phyloP scores from a whole-genome alignment of 192 early-diverging fungal species.

The Rhizophagus sp. region DNA sequence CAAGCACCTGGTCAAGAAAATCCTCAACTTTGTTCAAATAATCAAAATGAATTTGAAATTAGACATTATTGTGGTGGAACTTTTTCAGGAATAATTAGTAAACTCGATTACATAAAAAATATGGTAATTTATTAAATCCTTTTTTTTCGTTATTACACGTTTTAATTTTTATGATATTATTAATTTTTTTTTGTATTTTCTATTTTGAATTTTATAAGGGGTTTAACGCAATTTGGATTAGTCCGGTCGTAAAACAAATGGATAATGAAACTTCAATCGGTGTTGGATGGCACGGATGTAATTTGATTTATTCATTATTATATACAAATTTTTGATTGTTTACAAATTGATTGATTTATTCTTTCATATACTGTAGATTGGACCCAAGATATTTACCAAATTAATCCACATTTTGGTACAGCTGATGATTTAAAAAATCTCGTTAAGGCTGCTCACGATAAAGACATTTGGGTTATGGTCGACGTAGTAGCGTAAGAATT shows the following conservation, averaged over 20 bases:
- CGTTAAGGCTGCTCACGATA: slow-evolving; percentile 40
- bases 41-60: slow-evolving; percentile 17
- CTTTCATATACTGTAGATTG: slow-evolving; percentile 35
- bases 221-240: slow-evolving; percentile 50
- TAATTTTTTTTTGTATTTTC: background rate
- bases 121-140: background rate
- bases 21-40: slow-evolving; percentile 18
- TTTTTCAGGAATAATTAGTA: slow-evolving; percentile 39
- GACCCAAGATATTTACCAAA: slow-evolving; percentile 39
- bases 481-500: slow-evolving; percentile 42
- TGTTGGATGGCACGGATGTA: slow-evolving; percentile 25
- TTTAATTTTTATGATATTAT: background rate
- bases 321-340: background rate
- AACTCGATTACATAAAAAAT: slow-evolving; percentile 49
- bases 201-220: slow-evolving; percentile 34
- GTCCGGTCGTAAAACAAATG: slow-evolving; percentile 37
- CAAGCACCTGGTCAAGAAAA: slow-evolving; percentile 27
- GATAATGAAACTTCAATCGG: slow-evolving; percentile 17
- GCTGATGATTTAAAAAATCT: slow-evolving; percentile 39
- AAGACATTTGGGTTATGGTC: slow-evolving; percentile 46
- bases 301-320: slow-evolving; percentile 38
- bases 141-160: background rate
- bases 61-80: slow-evolving; percentile 50
- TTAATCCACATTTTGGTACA: slow-evolving; percentile 51
- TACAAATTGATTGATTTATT: background rate